Conservation (phyloP, 2,329 filamentous ascomycete genomes). For the Leptographium wingfieldii region DNA sequence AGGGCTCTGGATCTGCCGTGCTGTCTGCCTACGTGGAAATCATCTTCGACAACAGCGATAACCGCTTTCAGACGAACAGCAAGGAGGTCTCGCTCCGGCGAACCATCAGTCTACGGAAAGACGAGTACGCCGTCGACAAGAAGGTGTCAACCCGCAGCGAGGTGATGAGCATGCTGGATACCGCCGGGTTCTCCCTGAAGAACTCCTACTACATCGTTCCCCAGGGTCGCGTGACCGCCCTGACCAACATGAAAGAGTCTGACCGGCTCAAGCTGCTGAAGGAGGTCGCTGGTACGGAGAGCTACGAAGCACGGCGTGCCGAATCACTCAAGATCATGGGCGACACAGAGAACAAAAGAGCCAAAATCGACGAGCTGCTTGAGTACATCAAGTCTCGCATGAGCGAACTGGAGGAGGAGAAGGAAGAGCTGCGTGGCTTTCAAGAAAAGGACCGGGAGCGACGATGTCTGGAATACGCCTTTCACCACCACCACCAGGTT, state of each 20-base stretch:
- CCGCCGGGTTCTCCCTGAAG: constrained; percentile 88
- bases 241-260: constrained; percentile 98
- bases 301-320: constrained; percentile 83
- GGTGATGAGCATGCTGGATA: constrained; percentile 90
- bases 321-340: constrained; percentile 95
- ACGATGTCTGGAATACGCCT: constrained; percentile 85
- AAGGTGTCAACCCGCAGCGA: constrained; percentile 85
- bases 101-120: constrained; percentile 94
- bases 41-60: constrained; percentile 95
- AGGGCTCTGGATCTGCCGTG: constrained; percentile 92
- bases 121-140: constrained; percentile 94
- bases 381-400: constrained; percentile 86
- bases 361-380: constrained; percentile 87
- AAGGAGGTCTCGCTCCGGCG: constrained; percentile 82
- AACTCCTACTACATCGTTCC: constrained; percentile 99
- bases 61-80: constrained; percentile 86
- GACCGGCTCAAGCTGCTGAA: constrained; percentile 84
- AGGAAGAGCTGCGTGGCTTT: constrained; percentile 85
- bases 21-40: constrained; percentile 99
- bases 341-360: constrained; percentile 87
- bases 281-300: constrained; percentile 95
- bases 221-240: constrained; percentile 84
- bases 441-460: constrained; percentile 92
- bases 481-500: constrained; percentile 79
- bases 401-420: constrained; percentile 86